Conservation (phyloP, 108 stramenopile species). For the Fragilaria radians region DNA sequence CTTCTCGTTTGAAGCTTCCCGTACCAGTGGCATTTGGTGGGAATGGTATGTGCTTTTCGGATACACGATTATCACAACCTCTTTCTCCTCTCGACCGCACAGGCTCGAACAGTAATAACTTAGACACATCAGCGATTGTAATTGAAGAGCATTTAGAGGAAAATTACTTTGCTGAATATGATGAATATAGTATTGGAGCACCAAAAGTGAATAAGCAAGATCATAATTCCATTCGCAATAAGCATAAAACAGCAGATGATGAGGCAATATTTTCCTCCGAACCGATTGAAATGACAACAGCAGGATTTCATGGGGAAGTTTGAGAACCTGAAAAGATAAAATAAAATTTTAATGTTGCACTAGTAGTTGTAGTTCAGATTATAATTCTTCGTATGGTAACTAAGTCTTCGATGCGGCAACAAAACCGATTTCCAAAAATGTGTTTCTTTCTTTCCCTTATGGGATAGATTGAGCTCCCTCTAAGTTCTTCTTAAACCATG, state of each 20-base stretch:
- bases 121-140: not conserved
- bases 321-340: no score
- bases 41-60: not conserved
- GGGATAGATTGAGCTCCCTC: no score
- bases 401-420: no score
- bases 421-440: no score
- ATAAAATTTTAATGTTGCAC: no score
- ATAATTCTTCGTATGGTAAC: no score
- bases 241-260: not conserved
- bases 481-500: no score
- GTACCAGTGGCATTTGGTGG: not conserved
- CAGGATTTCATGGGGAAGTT: not conserved
- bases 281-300: not conserved
- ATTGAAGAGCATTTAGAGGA: not conserved
- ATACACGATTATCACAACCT: not conserved
- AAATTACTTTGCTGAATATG: slow-evolving; percentile 18
- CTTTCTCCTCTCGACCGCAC: not conserved
- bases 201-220: not conserved
- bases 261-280: not conserved
- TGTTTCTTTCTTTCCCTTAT: no score
- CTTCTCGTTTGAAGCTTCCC: not conserved
- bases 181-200: not conserved
- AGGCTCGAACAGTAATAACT: not conserved
- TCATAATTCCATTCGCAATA: no score
- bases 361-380: no score